phyloP scores from a whole-genome alignment of 2,329 filamentous ascomycete species.

The Aspergillus pseudoviridinutans region DNA sequence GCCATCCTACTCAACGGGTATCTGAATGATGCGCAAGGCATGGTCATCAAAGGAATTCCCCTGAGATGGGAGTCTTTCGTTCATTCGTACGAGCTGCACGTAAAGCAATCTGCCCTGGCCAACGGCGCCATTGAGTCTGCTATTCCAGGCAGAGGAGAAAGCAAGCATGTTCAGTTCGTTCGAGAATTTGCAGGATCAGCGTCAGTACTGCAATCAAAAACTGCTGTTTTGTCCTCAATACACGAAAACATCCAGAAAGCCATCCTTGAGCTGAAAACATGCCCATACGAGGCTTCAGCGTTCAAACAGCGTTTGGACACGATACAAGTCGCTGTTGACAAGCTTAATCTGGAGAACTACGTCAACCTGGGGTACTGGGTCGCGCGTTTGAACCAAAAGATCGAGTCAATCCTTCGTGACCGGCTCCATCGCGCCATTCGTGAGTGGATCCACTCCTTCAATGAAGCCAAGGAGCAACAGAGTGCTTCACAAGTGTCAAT shows the following conservation, averaged over 20 bases:
- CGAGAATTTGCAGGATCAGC: slow-evolving; percentile 87
- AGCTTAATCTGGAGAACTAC: slow-evolving; percentile 93
- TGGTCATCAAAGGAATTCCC: slow-evolving; percentile 82
- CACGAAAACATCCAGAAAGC: slow-evolving; percentile 79
- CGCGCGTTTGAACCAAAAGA: slow-evolving; percentile 75
- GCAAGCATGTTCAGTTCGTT: slow-evolving; percentile 94
- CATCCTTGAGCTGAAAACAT: slow-evolving; percentile 75
- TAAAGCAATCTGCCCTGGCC: slow-evolving; percentile 60
- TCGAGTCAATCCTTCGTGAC: slow-evolving; percentile 74
- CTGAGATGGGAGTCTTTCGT: slow-evolving; percentile 98
- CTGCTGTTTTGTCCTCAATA: slow-evolving; percentile 70
- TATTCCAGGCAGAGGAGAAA: slow-evolving; percentile 63
- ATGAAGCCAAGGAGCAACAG: slow-evolving; percentile 47
- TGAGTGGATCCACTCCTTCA: slow-evolving; percentile 83
- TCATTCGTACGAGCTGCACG: slow-evolving; percentile 88
- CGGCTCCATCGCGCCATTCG: slow-evolving; percentile 80
- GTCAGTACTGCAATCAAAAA: slow-evolving; percentile 84
- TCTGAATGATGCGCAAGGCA: slow-evolving; percentile 78
- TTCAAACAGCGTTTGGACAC: slow-evolving; percentile 78
- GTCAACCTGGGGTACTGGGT: slow-evolving; percentile 93
- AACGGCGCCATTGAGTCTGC: slow-evolving; percentile 58
- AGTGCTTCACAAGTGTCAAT: slow-evolving; percentile 19
- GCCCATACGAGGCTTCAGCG: slow-evolving; percentile 72
- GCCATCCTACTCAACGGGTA: slow-evolving; percentile 85
- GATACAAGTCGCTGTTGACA: slow-evolving; percentile 90